phyloP scores from a whole-genome alignment of 169 alveolate species.

The Eimeria necatrix region DNA sequence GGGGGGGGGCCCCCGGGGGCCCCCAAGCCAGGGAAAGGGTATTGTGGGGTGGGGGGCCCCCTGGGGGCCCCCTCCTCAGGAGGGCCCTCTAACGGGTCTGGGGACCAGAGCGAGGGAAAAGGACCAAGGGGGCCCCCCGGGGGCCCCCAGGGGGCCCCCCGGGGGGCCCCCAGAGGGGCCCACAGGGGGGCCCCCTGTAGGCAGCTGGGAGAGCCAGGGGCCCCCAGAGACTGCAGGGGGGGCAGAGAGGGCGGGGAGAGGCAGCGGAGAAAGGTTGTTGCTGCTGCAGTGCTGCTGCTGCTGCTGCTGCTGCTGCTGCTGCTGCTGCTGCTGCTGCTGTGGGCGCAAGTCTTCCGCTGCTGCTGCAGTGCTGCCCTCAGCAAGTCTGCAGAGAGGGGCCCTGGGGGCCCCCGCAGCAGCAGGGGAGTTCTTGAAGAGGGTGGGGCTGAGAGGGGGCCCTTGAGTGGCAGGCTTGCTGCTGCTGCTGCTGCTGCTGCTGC shows the following conservation, averaged over 20 bases:
- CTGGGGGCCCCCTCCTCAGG: not conserved
- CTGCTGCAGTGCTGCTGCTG: no score
- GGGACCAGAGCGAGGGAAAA: no score
- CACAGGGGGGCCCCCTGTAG: no score
- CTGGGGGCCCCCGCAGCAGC: slow-evolving; percentile 26
- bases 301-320: slow-evolving; percentile 19
- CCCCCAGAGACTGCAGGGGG: not conserved
- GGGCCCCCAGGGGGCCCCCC: no score
- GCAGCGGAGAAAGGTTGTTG: not conserved
- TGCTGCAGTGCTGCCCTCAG: not conserved
- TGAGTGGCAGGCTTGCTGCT: not conserved
- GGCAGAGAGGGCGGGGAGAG: not conserved
- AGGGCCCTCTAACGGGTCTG: no score
- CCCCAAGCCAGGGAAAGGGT: not conserved
- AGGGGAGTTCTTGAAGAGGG: no score
- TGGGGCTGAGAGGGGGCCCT: not conserved
- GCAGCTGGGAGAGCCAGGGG: not conserved
- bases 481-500: not conserved
- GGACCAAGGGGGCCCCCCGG: slow-evolving; percentile 40
- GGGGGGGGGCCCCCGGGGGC: not conserved
- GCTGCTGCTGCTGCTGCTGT: slow-evolving; percentile 5
- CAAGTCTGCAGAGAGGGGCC: not conserved
- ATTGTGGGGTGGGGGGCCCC: slow-evolving; percentile 12
- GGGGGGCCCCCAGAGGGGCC: no score
- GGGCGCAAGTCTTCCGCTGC: not conserved